phyloP scores from a whole-genome alignment of 352 stramenopile genomes.

The Globisporangium spiculum region DNA sequence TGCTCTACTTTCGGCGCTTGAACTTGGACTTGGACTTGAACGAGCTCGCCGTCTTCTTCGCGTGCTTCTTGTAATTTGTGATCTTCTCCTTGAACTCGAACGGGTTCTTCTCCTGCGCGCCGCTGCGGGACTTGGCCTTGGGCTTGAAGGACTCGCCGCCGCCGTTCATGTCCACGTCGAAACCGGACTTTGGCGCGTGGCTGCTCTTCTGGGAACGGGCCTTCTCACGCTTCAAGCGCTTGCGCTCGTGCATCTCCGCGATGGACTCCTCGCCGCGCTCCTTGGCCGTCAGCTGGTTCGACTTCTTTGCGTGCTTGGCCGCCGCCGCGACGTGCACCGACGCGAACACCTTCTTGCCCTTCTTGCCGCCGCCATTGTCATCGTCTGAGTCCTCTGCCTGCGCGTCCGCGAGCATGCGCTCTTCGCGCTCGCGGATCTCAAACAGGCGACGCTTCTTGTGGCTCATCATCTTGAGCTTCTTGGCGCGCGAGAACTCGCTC shows the following conservation, averaged over 20 bases:
- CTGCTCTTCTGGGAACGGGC: slow-evolving; percentile 50
- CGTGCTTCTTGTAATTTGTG: slow-evolving; percentile 88
- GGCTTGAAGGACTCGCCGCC: slow-evolving; percentile 21
- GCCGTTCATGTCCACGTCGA: slow-evolving; percentile 75
- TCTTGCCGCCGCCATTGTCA: slow-evolving; percentile 27
- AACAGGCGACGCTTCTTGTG: slow-evolving; percentile 85
- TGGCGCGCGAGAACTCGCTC: slow-evolving; percentile 45
- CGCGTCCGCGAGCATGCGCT: slow-evolving; percentile 73
- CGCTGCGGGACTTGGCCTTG: slow-evolving; percentile 41
- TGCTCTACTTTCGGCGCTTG: slow-evolving; percentile 73
- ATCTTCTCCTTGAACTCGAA: slow-evolving; percentile 92
- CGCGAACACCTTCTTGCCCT: slow-evolving; percentile 69
- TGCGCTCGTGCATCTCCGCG: slow-evolving; percentile 69
- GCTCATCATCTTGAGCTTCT: slow-evolving; percentile 85
- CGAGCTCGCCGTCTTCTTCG: slow-evolving; percentile 77
- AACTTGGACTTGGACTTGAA: slow-evolving; percentile 93
- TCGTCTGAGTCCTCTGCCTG: slow-evolving; percentile 37
- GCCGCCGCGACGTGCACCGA: slow-evolving; percentile 72
- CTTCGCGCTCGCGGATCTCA: slow-evolving; percentile 82
- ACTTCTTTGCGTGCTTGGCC: slow-evolving; percentile 84
- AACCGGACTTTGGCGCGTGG: slow-evolving; percentile 46
- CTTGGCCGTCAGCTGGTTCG: slow-evolving; percentile 44
- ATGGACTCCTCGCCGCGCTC: slow-evolving; percentile 79
- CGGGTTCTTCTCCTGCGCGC: slow-evolving; percentile 40
- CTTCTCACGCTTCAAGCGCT: slow-evolving; percentile 79